A percentile compares a stretch with the other conserved stretches of the same genome.
phyloP scores from a whole-genome alignment of 306 rosid species.

The Cyclanthera cordifolia region DNA sequence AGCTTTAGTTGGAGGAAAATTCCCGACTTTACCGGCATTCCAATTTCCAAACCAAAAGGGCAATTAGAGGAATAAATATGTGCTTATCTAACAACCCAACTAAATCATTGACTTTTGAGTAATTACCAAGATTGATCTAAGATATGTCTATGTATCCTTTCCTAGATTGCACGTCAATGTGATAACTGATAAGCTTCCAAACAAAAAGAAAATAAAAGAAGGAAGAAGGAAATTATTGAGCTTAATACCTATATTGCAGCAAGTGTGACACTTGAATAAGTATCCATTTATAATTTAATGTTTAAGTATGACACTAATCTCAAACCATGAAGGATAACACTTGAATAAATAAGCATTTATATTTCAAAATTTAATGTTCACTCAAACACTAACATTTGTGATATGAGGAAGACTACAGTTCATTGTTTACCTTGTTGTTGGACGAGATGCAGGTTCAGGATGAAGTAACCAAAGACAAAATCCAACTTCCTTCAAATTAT shows the following conservation, averaged over 20 bases:
- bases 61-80: background rate
- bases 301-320: background rate
- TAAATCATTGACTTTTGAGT: background rate
- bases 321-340: background rate
- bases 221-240: no score
- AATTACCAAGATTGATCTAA: background rate
- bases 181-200: background rate
- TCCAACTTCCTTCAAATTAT: conserved; percentile 82
- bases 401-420: conserved; percentile 14
- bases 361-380: background rate
- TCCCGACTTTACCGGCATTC: background rate
- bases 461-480: conserved; percentile 85
- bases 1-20: background rate
- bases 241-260: background rate
- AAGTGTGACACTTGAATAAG: background rate
- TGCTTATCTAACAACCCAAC: background rate
- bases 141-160: background rate
- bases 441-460: conserved; percentile 82
- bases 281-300: background rate
- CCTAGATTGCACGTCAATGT: background rate
- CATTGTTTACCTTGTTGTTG: conserved; percentile 59
- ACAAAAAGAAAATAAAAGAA: no score
- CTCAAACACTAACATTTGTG: background rate
- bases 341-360: background rate
- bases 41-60: background rate